phyloP scores from a whole-genome alignment of 345 rosid species.

The Geranium brycei region DNA sequence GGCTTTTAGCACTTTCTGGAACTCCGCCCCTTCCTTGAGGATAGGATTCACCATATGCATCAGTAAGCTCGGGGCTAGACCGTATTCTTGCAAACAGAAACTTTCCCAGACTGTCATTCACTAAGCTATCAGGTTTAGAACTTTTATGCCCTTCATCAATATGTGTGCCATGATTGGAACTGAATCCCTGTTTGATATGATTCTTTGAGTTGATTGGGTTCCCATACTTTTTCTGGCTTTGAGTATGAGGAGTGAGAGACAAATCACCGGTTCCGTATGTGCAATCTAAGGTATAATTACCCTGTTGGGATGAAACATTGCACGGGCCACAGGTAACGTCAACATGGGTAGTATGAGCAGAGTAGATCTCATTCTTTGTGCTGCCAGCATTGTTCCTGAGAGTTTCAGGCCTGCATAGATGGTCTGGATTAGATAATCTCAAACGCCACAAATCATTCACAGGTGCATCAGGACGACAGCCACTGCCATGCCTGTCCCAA shows the following conservation, averaged over 20 bases:
- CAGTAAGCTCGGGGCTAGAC: slow-evolving; percentile 91
- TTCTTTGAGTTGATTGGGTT: slow-evolving; percentile 17
- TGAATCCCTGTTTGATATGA: not conserved
- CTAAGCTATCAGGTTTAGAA: slow-evolving; percentile 40
- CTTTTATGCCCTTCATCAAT: slow-evolving; percentile 34
- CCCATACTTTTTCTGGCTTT: slow-evolving; percentile 32
- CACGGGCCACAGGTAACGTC: slow-evolving; percentile 21
- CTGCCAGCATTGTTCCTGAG: slow-evolving; percentile 10
- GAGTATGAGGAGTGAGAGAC: slow-evolving; percentile 27
- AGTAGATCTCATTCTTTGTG: slow-evolving; percentile 21
- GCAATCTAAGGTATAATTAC: slow-evolving; percentile 12
- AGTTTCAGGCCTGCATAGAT: slow-evolving; percentile 28
- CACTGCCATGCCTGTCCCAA: slow-evolving; percentile 94
- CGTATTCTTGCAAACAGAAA: slow-evolving; percentile 69
- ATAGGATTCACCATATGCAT: slow-evolving; percentile 41
- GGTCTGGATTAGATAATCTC: slow-evolving; percentile 35
- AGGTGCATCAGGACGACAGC: slow-evolving; percentile 85
- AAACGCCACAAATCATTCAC: slow-evolving; percentile 33
- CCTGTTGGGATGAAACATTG: slow-evolving; percentile 27
- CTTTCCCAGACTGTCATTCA: slow-evolving; percentile 45
- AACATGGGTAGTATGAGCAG: slow-evolving; percentile 21
- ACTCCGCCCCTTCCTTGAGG: slow-evolving; percentile 38
- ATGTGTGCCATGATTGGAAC: slow-evolving; percentile 17
- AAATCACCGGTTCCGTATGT: slow-evolving; percentile 18
- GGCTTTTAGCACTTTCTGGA: slow-evolving; percentile 47